Evolutionary conservation across 2,329 filamentous ascomycete genomes (phyloP).

Genomic region (Dryadomyces quercivorus): DNA sequence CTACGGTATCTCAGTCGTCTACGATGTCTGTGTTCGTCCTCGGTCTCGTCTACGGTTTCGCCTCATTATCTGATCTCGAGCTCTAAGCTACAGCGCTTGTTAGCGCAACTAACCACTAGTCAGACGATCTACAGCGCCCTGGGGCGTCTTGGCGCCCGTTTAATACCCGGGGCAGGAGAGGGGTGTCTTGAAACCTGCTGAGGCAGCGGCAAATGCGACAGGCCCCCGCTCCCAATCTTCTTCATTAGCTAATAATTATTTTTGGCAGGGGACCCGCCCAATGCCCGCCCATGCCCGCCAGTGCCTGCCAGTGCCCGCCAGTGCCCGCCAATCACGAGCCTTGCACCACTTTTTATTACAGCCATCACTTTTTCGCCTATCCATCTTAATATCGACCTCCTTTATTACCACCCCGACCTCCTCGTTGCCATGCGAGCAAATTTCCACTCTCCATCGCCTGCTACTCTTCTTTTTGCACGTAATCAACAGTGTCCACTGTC

Average conservation of each 20-base stretch:
- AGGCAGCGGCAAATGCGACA: not conserved
- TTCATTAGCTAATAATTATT: not conserved
- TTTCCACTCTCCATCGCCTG: not conserved
- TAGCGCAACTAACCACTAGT: too few relatives aligned
- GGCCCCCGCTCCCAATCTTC: not conserved
- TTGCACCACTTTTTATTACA: not conserved
- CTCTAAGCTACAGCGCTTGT: too few relatives aligned
- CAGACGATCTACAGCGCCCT: too few relatives aligned
- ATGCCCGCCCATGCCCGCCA: too few relatives aligned
- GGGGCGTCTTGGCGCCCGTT: too few relatives aligned
- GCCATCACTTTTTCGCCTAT: not conserved
- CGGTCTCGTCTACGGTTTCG: too few relatives aligned
- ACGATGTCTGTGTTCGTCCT: too few relatives aligned
- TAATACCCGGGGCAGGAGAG: too few relatives aligned
- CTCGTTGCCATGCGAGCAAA: not conserved
- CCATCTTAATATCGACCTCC: not conserved
- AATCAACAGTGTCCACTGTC: too few relatives aligned
- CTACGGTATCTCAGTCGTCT: too few relatives aligned
- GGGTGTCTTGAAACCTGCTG: not conserved
- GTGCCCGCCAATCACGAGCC: not conserved
- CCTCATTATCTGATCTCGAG: too few relatives aligned
- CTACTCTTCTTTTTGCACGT: not conserved
- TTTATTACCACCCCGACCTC: not conserved
- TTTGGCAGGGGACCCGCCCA: too few relatives aligned
- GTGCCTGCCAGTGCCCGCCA: not conserved